Evolutionary conservation across 371 early-diverging fungal species (phyloP).

Genomic region (Mortierella sp.): DNA sequence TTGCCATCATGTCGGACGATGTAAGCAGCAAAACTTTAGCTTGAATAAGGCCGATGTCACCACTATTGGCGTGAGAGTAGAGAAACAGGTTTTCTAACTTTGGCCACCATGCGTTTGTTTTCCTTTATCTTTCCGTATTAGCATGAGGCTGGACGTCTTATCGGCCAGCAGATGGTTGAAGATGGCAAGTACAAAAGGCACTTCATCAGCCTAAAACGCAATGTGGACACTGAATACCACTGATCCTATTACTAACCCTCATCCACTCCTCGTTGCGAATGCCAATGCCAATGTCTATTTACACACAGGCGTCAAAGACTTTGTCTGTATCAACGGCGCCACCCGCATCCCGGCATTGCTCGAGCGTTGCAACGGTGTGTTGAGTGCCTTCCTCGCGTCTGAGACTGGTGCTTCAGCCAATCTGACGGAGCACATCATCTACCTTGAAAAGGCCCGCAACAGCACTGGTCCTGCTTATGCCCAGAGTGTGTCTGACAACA

Average conservation of each 20-base stretch:
- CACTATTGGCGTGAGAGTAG: too few species aligned
- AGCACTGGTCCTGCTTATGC: constrained; percentile 13
- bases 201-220: background rate
- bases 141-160: constrained; percentile 34
- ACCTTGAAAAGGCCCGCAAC: constrained; percentile 17
- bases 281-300: background rate
- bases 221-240: background rate
- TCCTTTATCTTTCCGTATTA: background rate
- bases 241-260: background rate
- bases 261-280: background rate
- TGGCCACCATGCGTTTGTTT: background rate
- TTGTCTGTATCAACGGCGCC: constrained; percentile 44
- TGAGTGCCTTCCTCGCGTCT: constrained; percentile 19
- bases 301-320: constrained; percentile 38
- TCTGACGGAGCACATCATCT: constrained; percentile 29
- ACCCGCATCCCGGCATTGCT: constrained; percentile 17
- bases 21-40: constrained; percentile 16
- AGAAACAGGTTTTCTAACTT: background rate
- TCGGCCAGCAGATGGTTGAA: constrained; percentile 33
- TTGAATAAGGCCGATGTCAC: background rate
- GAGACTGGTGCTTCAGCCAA: constrained; percentile 14
- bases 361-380: constrained; percentile 47
- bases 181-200: constrained; percentile 28
- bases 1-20: constrained; percentile 52
- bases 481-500: background rate